These are phyloP conservation scores for Penicillium steckii DNA, from an alignment of 495 filamentous ascomycete species.

Conservation along the genomic window DNA sequence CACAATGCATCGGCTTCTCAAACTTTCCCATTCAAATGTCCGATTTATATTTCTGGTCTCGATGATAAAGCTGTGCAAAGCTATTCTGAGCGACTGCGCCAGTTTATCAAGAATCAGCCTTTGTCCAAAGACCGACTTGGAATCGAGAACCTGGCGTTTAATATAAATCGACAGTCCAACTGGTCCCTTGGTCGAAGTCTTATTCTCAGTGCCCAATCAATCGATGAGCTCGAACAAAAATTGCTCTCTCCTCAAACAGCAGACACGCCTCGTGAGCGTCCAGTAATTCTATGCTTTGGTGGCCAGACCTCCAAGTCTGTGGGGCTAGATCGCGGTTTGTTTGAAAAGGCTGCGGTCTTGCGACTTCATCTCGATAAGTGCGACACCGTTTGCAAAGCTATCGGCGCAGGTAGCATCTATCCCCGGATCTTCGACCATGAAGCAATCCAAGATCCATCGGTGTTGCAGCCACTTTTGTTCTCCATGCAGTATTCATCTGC, in stretches of 20 bases:
- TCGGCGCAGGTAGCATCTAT: slow-evolving; percentile 39
- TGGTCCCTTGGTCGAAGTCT: not conserved
- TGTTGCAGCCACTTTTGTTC: slow-evolving; percentile 46
- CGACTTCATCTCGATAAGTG: slow-evolving; percentile 31
- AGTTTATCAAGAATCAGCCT: not conserved
- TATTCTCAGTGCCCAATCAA: not conserved
- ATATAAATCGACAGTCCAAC: not conserved
- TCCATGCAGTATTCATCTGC: slow-evolving; percentile 50
- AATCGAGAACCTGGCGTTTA: slow-evolving; percentile 3
- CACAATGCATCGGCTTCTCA: not conserved
- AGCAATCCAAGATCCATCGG: slow-evolving; percentile 36
- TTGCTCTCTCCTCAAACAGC: not conserved
- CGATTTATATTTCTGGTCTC: slow-evolving; percentile 1
- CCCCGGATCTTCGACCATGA: slow-evolving; percentile 48
- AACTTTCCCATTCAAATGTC: not conserved
- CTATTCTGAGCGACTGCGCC: not conserved
- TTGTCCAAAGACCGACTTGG: not conserved
- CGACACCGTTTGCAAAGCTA: not conserved
- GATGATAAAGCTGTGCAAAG: too few relatives aligned
- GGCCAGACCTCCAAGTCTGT: slow-evolving; percentile 48
- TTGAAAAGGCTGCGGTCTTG: slow-evolving; percentile 31
- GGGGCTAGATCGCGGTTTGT: slow-evolving; percentile 39
- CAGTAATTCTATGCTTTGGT: slow-evolving; percentile 54
- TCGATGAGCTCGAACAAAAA: not conserved
- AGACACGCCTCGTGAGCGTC: slow-evolving; percentile 1